A percentile compares a stretch with the other conserved stretches of the same genome.
These are phyloP conservation scores for Penicillium sp. DNA, from an alignment of 2,329 filamentous ascomycete species.

Conservation along the genomic window DNA sequence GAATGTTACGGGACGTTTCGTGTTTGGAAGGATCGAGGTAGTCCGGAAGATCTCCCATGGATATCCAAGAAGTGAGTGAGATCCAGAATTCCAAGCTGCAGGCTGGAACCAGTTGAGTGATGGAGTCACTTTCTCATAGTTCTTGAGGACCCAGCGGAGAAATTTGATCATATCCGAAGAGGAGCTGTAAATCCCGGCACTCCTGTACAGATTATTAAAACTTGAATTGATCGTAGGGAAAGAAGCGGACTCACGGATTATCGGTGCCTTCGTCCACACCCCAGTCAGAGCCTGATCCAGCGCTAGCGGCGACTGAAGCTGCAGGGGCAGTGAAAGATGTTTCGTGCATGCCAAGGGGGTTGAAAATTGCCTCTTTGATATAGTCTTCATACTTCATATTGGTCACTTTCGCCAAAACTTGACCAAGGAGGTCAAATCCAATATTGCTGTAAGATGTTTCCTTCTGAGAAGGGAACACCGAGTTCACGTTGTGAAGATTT, in stretches of 20 bases:
- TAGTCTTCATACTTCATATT: constrained; percentile 25
- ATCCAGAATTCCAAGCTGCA: constrained; percentile 35
- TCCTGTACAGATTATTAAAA: neutral
- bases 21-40: constrained; percentile 37
- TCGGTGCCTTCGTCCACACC: neutral
- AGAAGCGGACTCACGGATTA: neutral
- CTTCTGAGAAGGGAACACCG: constrained; percentile 25
- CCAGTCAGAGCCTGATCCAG: neutral
- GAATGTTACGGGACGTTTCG: constrained; percentile 42
- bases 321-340: constrained; percentile 13
- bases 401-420: constrained; percentile 28
- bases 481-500: neutral
- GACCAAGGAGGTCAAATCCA: constrained; percentile 29
- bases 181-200: constrained; percentile 47
- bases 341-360: constrained; percentile 15
- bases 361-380: constrained; percentile 19
- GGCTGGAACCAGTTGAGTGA: constrained; percentile 48
- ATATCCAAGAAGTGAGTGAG: constrained; percentile 47
- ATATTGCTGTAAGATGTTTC: constrained; percentile 30
- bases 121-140: constrained; percentile 43
- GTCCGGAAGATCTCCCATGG: constrained; percentile 51
- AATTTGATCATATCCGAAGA: constrained; percentile 45
- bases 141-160: constrained; percentile 43
- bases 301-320: constrained; percentile 27
- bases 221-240: neutral